Evolutionary conservation across 2,329 filamentous ascomycete species (phyloP), one percentile per base, ranked within the genome.

Genomic region (Nannizzia gypsea): DNA sequence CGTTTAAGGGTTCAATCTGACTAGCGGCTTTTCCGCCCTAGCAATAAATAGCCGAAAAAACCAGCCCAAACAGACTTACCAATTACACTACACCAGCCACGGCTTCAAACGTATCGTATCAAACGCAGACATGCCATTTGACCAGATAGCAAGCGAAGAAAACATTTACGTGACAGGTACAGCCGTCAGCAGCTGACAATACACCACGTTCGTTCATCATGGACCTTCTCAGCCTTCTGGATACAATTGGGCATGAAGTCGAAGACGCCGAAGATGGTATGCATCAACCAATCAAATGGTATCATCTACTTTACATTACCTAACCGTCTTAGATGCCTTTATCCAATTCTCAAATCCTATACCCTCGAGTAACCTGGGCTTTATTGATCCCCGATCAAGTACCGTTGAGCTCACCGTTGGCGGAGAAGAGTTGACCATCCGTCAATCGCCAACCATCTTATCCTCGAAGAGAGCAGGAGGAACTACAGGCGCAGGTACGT

Each of bases 391-490:
- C 15, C 83, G 81, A 64, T 84, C 88, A 8, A 71, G 80, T 1
- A 73, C 76, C 1, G 72, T 96, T 38, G 82, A 89, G 11, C 70
- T 96, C 61, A 80, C 80, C 36, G 80, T 97, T 62, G 83, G 78
- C 59, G 84, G 80, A 59, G 80, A 79, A 58, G 88, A 95, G 68
- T 83, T 90, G 61, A 82, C 81, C 36, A 86, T 97, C 66, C 81
- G 85, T 63, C 93, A 97, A 73, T 95, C 90, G 1, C 92, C 90
- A 0, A 83, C 84, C 8, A 79, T 97, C 8, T 80, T 99, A 40
- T 85, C 84, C 1, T 95, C 90, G 1, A 82, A 84, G 63, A 83
- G 90, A 34, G 80, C 83, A 28, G 85, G 81, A 11, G 87, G 87
- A 1, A 90, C 87, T 1, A 90, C 87, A 0, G 86, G 87, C 52